Evolutionary conservation across 2,329 filamentous ascomycete genomes (phyloP).

Genomic region (Onygenales sp.): DNA sequence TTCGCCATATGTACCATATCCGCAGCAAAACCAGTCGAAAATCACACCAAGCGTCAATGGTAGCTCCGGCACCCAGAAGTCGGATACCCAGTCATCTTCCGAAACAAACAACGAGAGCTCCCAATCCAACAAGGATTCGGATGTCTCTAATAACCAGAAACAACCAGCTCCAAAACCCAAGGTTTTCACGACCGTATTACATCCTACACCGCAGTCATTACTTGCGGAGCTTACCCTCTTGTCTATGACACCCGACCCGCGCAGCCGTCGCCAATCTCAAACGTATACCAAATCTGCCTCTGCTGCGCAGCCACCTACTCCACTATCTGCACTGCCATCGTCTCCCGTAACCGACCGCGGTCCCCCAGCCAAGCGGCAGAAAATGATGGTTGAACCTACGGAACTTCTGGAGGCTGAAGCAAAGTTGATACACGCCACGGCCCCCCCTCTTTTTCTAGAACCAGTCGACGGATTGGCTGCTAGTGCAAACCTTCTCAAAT

Average conservation of each 20-base stretch:
- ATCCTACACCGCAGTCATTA: conserved; percentile 68
- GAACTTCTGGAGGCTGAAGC: conserved; percentile 69
- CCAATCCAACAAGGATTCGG: conserved; percentile 44
- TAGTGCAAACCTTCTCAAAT: conserved; percentile 61
- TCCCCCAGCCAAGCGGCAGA: conserved; percentile 55
- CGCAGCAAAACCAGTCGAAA: conserved; percentile 38
- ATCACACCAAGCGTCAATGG: conserved; percentile 24
- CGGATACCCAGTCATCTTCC: background rate
- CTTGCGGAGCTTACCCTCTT: conserved; percentile 69
- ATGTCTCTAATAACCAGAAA: conserved; percentile 40
- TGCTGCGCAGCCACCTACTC: conserved; percentile 55
- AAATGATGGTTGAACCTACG: conserved; percentile 67
- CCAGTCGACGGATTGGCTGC: conserved; percentile 61
- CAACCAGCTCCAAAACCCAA: conserved; percentile 41
- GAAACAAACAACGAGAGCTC: conserved; percentile 15
- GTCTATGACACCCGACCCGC: conserved; percentile 57
- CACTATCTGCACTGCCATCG: conserved; percentile 48
- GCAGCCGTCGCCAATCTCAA: conserved; percentile 38
- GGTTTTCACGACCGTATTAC: conserved; percentile 70
- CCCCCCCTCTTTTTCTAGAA: conserved; percentile 66
- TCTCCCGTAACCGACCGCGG: conserved; percentile 49
- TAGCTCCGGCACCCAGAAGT: background rate
- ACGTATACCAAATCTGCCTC: conserved; percentile 31
- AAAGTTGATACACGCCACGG: conserved; percentile 62
- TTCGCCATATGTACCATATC: conserved; percentile 73